Base-by-base conservation (phyloP, 805 yeast genomes). In the Metschnikowia cubensis region DNA sequence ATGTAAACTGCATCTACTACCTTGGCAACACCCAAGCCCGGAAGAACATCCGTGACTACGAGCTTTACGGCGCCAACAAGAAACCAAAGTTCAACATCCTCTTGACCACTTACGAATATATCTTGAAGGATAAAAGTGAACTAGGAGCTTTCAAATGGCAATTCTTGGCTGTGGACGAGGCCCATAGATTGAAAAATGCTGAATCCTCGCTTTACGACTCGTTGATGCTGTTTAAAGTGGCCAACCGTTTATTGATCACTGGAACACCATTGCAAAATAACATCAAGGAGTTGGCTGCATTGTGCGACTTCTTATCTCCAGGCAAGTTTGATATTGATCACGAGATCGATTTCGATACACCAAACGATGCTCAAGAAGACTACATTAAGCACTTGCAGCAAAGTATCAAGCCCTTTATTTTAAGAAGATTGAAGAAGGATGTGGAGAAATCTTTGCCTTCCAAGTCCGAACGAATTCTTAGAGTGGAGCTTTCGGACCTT, bases 251-350 rank as follows among this genome's bases (percentile, higher is more conserved):
- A 53, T 76, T 94, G 56, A 94, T 94, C 60, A 94, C 99, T 3
- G 99, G 99, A 73, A 94, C 99, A 1, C 99, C 99, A 6, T 76
- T 94, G 56, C 99, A 94, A 67, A 94, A 94, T 63, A 94, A 94
- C 65, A 85, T 94, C 59, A 89, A 89, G 62, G 99, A 94, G 69
- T 76, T 94, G 59, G 97, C 96, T 2, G 98, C 99, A 0, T 76
- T 94, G 55, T 90, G 95, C 42, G 88, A 94, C 65, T 94, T 94
- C 67, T 76, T 94, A 63, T 91, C 90, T 96, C 99, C 99, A 0
- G 98, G 98, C 0, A 84, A 83, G 60, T 84, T 92, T 57, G 75
- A 77, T 48, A 92, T 94, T 57, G 96, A 91, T 55, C 95, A 88
- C 67, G 98, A 92, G 65, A 92, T 94, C 67, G 97, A 92, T 71